Evolutionary conservation across 2,329 filamentous ascomycete species (phyloP), one percentile per base, ranked within the genome.

Genomic region (Fusarium chaquense): DNA sequence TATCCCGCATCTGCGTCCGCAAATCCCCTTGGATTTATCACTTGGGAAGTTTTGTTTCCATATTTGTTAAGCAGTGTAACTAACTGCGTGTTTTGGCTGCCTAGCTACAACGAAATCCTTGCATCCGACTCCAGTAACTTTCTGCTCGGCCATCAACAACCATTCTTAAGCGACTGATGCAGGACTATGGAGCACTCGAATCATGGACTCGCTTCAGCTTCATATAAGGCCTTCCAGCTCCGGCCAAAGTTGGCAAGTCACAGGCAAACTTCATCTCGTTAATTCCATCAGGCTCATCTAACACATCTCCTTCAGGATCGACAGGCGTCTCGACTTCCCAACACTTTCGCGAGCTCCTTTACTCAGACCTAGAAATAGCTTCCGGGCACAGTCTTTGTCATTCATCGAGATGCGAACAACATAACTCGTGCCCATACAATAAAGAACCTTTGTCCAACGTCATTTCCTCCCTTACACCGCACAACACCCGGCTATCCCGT

Each of bases 371-470:
- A 6, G 9, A 12, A 4, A 20, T 38, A 12, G 10, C 36, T 16
- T 22, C 18, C 22, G 8, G 9, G 7, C 15, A 22, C 15, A 3
- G 10, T 8, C 22, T 43, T n/a, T 12, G 8, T 24, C 22, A 16
- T 13, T 43, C 22, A 16, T 2, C 8, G 22, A 43, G 8, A 5
- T 6, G 15, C 15, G 13, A 24, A 15, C 13, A 22, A 43, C 16
- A 16, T 16, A 13, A 24, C 22, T 2, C 6, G 7, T 40, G 3
- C n/a, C n/a, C 59, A 2, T 62, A 58, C 50, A 54, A 67, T 9
- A 64, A 70, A 24, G 41, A n/a, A 13, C 2, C 46, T 3, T 55
- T 46, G 13, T 24, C 30, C 6, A 68, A 69, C 5, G 43, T 64
- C 18, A 18, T 65, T 15, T 38, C 60, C n/a, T 16, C 20, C 11